Evolutionary conservation across 2,329 filamentous ascomycete genomes (phyloP), one percentile per base, ranked within the genome.

Genomic region (Cercospora nicotianae): DNA sequence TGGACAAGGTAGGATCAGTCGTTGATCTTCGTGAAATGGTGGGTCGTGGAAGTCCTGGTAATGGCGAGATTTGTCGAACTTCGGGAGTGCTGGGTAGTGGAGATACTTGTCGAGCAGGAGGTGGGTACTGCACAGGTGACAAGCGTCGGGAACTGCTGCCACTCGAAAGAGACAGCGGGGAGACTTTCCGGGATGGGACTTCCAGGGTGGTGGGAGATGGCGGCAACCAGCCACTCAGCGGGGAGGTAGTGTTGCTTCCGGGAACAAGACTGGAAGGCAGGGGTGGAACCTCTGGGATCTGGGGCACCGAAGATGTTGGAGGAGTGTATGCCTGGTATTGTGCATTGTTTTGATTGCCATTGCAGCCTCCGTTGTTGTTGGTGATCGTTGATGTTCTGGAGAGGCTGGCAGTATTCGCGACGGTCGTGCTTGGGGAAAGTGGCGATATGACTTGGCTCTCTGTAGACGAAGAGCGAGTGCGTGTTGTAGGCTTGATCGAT

Each of bases 321-420:
- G 36, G 62, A 20, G 30, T 59, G 53, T 59, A 48, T 26, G 62
- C 51, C 12, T 48, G 51, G 62, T 64, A 59, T 45, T 64, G 31
- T 45, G 20, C 18, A 8, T 16, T 28, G 62, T 59, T 64, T 16
- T 59, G 55, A 36, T 36, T 59, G 23, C 12, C 23, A n/a, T 55
- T 55, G 23, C 23, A 55, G 48, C 48, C 23, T 55, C 48, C 48
- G 12, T 55, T 55, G 62, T 64, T 64, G 51, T 64, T 64, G n/a
- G 62, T 64, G 31, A 64, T 64, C 12, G 62, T 64, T 6, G 62
- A 64, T 33, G 62, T 64, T 23, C 62, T 53, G 26, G 62, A 64
- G n/a, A 64, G 36, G 51, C 53, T 64, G 51, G 62, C 10, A 13
- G 51, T 36, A 26, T 57, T 59, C 12, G 31, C 51, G 18, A 42